phyloP scores from a whole-genome alignment of 192 early-diverging fungal genomes.

The Coemansia sp. region DNA sequence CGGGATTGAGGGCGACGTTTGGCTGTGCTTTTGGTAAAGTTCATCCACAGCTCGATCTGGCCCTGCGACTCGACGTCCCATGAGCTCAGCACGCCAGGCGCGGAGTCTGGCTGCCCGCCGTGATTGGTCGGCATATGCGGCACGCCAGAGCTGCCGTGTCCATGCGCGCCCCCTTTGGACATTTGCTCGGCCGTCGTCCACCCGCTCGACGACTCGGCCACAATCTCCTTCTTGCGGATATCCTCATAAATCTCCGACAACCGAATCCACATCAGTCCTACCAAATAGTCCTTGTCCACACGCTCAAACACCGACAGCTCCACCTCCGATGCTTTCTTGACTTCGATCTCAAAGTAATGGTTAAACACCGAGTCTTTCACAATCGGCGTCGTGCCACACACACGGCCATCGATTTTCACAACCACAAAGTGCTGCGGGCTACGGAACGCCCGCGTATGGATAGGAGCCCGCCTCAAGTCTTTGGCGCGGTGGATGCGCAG shows the following conservation, averaged over 20 bases:
- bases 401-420: slow-evolving; percentile 82
- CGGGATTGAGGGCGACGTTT: slow-evolving; percentile 50
- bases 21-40: slow-evolving; percentile 68
- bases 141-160: slow-evolving; percentile 13
- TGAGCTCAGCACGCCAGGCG: slow-evolving; percentile 49
- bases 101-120: slow-evolving; percentile 4
- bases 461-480: slow-evolving; percentile 60
- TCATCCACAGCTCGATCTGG: slow-evolving; percentile 80
- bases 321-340: slow-evolving; percentile 89
- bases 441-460: slow-evolving; percentile 54
- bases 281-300: slow-evolving; percentile 65
- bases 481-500: slow-evolving; percentile 63
- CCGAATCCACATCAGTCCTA: slow-evolving; percentile 91
- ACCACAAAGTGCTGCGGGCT: slow-evolving; percentile 70
- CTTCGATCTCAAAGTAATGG: slow-evolving; percentile 82
- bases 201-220: slow-evolving; percentile 58
- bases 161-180: slow-evolving; percentile 8
- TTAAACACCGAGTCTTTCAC: slow-evolving; percentile 76
- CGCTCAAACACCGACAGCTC: slow-evolving; percentile 92
- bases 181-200: slow-evolving; percentile 55
- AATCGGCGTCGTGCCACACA: slow-evolving; percentile 71
- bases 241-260: slow-evolving; percentile 91
- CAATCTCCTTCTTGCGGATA: slow-evolving; percentile 68
- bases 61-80: slow-evolving; percentile 92
- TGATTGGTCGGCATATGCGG: not conserved